Percentiles rank a stretch among this genome's conserved stretches.
These are phyloP conservation scores for Cladosporium sp. DNA, from an alignment of 2,329 filamentous ascomycete genomes.

Conservation along the genomic window DNA sequence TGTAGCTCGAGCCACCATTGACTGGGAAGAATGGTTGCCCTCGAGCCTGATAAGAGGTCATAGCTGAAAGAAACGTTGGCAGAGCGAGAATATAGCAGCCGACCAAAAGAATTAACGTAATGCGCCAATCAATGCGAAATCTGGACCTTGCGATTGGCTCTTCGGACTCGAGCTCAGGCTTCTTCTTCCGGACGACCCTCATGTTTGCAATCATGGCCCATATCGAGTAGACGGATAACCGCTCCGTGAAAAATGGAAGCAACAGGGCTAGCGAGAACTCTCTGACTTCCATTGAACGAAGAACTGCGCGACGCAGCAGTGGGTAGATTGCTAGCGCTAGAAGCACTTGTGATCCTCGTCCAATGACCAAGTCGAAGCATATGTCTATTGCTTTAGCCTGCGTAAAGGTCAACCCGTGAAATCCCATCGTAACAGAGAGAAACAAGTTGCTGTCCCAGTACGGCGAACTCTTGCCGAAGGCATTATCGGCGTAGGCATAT, in stretches of 20 bases:
- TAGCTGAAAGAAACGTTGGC: neutral
- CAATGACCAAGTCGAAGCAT: neutral
- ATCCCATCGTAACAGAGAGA: slow-evolving; percentile 24
- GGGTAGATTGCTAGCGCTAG: neutral
- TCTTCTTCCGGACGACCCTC: neutral
- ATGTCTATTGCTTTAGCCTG: slow-evolving; percentile 2
- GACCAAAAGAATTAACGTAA: neutral
- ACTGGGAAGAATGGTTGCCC: neutral
- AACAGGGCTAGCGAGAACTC: slow-evolving; percentile 2
- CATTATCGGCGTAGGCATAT: neutral
- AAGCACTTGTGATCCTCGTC: neutral
- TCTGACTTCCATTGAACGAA: slow-evolving; percentile 9
- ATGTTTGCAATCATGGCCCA: slow-evolving; percentile 3
- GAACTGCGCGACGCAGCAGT: neutral
- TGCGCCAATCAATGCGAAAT: neutral
- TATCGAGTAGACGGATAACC: neutral
- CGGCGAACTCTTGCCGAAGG: neutral
- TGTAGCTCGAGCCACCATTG: neutral
- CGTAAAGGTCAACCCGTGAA: slow-evolving; percentile 6
- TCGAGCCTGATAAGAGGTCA: slow-evolving; percentile 4
- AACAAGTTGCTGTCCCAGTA: slow-evolving; percentile 23
- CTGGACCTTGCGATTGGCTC: neutral
- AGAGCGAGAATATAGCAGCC: slow-evolving; percentile 3
- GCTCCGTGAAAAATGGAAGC: slow-evolving; percentile 3
- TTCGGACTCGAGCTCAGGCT: neutral